These are phyloP conservation scores for Leishmania turanica DNA, from an alignment of 208 protist species.

Conservation along the genomic window DNA sequence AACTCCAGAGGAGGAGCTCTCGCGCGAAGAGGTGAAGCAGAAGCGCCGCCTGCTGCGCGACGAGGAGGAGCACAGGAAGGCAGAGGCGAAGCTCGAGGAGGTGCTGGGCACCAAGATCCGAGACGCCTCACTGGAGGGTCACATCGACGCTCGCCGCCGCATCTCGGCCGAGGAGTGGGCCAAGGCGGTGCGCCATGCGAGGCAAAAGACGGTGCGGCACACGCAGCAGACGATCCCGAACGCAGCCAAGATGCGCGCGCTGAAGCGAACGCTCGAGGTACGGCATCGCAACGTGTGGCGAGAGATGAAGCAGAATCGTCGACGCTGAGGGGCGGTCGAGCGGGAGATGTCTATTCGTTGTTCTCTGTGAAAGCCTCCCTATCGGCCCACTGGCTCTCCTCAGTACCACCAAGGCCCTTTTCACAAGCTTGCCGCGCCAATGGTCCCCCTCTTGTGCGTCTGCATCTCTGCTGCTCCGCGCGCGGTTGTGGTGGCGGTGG, in stretches of 20 bases:
- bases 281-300: slow-evolving; percentile 45
- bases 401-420: too few species aligned
- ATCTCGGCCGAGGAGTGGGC: slow-evolving; percentile 83
- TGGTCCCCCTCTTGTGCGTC: background rate
- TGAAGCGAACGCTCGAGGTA: slow-evolving; percentile 43
- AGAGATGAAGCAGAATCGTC: slow-evolving; percentile 68
- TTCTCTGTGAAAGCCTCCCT: background rate
- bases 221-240: slow-evolving; percentile 74
- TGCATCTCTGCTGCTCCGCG: background rate
- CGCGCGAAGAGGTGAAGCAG: slow-evolving; percentile 56
- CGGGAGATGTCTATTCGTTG: too few species aligned
- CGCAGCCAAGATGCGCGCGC: slow-evolving; percentile 62
- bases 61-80: slow-evolving; percentile 59
- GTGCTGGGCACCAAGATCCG: slow-evolving; percentile 61
- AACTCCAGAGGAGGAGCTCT: slow-evolving; percentile 52
- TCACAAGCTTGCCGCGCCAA: background rate
- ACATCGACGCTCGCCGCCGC: slow-evolving; percentile 66
- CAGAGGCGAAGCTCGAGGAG: slow-evolving; percentile 69
- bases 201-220: slow-evolving; percentile 64
- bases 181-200: slow-evolving; percentile 71
- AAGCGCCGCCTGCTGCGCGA: slow-evolving; percentile 52
- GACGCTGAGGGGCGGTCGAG: slow-evolving; percentile 27
- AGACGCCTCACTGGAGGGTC: slow-evolving; percentile 29
- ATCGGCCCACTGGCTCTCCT: background rate
- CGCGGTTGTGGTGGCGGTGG: background rate